Evolutionary conservation across 1,284 basidiomycete genomes (phyloP), one percentile per base, ranked within the genome.

Genomic region (Irpex sp.): DNA sequence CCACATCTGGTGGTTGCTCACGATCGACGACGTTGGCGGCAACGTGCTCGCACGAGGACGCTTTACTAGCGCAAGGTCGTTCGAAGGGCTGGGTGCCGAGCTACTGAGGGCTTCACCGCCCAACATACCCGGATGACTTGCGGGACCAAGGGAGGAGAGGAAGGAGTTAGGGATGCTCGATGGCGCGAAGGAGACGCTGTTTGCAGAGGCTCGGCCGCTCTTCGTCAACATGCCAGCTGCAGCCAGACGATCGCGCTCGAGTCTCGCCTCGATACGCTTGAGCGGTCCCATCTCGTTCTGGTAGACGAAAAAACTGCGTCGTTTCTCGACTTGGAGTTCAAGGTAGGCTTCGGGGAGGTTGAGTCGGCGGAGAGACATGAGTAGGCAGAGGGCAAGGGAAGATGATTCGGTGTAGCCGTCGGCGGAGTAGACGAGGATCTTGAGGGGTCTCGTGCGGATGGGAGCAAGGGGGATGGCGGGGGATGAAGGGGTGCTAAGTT

Each of bases 371-470:
- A 90, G 79, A 46, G 89, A 87, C 96, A 99, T 98, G 67, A 98
- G 79, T 68, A 97, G 87, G 67, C 87, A 87, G 55, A 98, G 81
- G 13, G 94, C 96, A 57, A 96, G 85, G 13, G 97, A 87, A 43
- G 91, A 93, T 17, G 92, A 92, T 76, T 98, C 97, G 31, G 96
- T 98, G 74, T 93, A 93, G 47, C 91, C 91, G 70, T 93, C 91
- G n/a, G 87, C 83, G 11, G 87, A 89, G 71, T 90, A 90, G 43
- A 93, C 72, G 63, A 93, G 78, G 58, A 93, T 77, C 72, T 90
- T 90, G 61, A 88, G 77, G 5, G 89, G 89, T 39, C 90, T 83
- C 37, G 80, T 76, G 69, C 69, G 69, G 37, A 68, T 60, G 9
- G 57, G 46, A 4, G 63, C 43, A 19, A 66, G 62, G 43, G 39